phyloP scores from a whole-genome alignment of 1,139 yeast species.

The Saccharomycopsis phalli region DNA sequence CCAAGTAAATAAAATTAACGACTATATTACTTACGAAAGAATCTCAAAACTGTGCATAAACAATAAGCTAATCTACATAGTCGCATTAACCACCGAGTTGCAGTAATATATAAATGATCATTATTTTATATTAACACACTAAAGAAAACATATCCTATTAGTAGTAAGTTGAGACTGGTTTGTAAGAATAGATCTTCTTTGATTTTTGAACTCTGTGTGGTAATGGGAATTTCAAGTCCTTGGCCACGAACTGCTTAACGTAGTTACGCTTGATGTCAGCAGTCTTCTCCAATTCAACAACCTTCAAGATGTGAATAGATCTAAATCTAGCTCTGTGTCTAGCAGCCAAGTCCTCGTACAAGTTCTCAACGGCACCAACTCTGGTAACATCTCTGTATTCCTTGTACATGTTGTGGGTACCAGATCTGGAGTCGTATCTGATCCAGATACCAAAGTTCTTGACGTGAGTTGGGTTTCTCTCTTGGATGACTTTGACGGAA shows the following conservation, averaged over 20 bases:
- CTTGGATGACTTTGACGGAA: constrained; percentile 83
- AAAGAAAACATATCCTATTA: constrained; percentile 30
- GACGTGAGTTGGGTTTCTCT: constrained; percentile 97
- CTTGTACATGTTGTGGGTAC: constrained; percentile 99
- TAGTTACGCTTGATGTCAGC: constrained; percentile 99
- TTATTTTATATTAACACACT: constrained; percentile 4
- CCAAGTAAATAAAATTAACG: too few species aligned
- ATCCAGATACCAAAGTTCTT: constrained; percentile 99
- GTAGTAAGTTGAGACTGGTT: constrained; percentile 96
- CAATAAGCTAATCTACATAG: too few species aligned
- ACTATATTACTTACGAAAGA: too few species aligned
- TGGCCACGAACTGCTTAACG: constrained; percentile 93
- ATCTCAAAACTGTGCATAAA: too few species aligned
- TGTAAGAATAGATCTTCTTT: constrained; percentile 78
- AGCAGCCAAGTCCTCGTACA: constrained; percentile 99
- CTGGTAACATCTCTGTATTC: constrained; percentile 99
- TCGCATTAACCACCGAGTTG: too few species aligned
- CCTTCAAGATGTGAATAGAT: constrained; percentile 97
- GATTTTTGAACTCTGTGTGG: constrained; percentile 98
- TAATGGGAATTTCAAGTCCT: constrained; percentile 98
- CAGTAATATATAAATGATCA: too few species aligned
- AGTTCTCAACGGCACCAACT: constrained; percentile 97
- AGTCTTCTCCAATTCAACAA: constrained; percentile 95
- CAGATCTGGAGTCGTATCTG: constrained; percentile 99
- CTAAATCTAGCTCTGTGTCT: constrained; percentile 99